Conservation (phyloP, 306 rosid genomes). For the Alnus glutinosa region DNA sequence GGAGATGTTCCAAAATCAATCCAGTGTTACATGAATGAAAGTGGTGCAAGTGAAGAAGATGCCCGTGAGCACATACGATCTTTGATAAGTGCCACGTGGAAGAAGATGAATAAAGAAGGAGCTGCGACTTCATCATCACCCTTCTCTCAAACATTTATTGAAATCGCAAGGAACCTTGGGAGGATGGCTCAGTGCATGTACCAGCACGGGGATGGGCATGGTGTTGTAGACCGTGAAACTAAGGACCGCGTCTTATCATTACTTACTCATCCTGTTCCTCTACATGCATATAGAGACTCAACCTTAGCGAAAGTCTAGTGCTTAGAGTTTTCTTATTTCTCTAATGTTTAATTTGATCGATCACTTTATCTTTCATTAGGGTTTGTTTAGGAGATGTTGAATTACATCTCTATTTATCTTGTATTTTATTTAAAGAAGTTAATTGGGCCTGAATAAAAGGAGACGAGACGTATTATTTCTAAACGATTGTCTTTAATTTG, state of each 20-base stretch:
- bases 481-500: no score
- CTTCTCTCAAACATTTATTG: slow-evolving; percentile 12
- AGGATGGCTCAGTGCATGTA: slow-evolving; percentile 27
- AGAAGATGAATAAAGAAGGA: slow-evolving; percentile 14
- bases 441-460: no score
- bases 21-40: slow-evolving; percentile 45
- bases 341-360: no score
- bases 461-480: no score
- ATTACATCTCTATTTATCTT: no score
- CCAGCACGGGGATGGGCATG: slow-evolving; percentile 10
- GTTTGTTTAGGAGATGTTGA: no score
- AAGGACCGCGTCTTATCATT: not conserved
- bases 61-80: slow-evolving; percentile 19
- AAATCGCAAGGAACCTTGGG: not conserved
- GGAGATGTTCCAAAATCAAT: slow-evolving; percentile 34
- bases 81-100: slow-evolving; percentile 26
- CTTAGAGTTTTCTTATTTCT: not conserved
- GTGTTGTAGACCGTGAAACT: not conserved
- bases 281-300: not conserved
- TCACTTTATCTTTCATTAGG: no score
- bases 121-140: slow-evolving; percentile 5
- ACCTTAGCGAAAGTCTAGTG: no score
- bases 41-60: slow-evolving; percentile 19
- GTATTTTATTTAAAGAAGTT: no score
- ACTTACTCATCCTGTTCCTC: not conserved